Base-by-base conservation (phyloP, 2,329 filamentous ascomycete genomes). In the Leptographium radiaticola region DNA sequence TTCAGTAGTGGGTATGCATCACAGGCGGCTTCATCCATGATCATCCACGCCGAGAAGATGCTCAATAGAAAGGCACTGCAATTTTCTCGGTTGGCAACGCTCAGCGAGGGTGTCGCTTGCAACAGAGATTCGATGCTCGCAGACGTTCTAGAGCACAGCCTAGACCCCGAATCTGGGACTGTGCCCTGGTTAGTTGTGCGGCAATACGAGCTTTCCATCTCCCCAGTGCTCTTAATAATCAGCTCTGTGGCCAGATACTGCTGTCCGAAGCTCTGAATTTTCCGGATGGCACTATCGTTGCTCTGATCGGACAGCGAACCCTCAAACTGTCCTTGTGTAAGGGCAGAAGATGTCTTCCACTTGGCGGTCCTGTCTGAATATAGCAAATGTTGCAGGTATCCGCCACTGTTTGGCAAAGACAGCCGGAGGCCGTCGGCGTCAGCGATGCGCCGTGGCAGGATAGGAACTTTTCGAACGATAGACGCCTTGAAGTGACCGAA, bases 1-100 rank as follows among this genome's bases (percentile, higher is more conserved):
- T 49, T 34, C 0, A 87, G 64, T 0, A 84, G 62, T 0, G 74
- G 73, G 48, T 69, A 78, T 0, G 57, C 56, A 0, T 46, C 12
- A 0, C 69, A 64, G 0, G 75, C 73, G n/a, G 61, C 63, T 12
- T 66, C 59, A 57, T 87, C 83, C 62, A 84, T 71, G 1, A 62
- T 59, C 4, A 75, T 62, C 82, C 81, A 87, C 0, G 82, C 58
- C 50, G 79, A 74, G 61, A 85, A 72, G 0, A 80, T 45, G 9
- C 67, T 71, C 1, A 86, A 67, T 0, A 84, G 63, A 59, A 77
- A 71, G 0, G 65, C 55, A 33, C 79, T 81, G 58, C 71, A 74
- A 30, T 75, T 70, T 49, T 77, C 74, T 0, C 73, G 68, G 54
- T 75, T 70, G 5, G 59, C 55, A 0, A 70, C 59, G 56, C 77